Percentiles rank a stretch among this genome's conserved stretches.
phyloP scores from a whole-genome alignment of 352 stramenopile species.

The Globisporangium canariense region DNA sequence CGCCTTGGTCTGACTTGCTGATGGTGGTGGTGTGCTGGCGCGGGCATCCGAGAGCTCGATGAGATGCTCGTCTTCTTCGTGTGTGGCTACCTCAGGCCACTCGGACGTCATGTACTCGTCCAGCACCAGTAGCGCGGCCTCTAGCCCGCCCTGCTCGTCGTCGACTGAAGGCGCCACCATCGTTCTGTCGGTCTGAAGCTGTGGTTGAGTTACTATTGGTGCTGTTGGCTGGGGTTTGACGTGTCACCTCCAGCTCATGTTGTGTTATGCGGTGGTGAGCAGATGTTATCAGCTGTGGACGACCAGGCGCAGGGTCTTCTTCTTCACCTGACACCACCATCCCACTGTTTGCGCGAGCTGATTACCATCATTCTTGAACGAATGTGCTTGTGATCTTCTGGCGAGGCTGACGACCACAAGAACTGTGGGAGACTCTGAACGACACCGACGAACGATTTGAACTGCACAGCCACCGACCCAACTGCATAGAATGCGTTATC shows the following conservation, averaged over 20 bases:
- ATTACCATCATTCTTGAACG: too few species aligned
- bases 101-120: conserved; percentile 6
- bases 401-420: too few species aligned
- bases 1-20: background rate
- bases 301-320: background rate
- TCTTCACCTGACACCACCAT: background rate
- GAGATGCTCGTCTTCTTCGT: background rate
- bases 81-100: background rate
- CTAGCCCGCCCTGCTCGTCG: background rate
- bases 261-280: background rate
- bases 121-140: conserved; percentile 5
- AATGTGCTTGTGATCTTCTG: too few species aligned
- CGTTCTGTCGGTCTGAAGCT: background rate
- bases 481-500: too few species aligned
- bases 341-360: too few species aligned
- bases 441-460: too few species aligned
- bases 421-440: too few species aligned
- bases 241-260: conserved; percentile 2
- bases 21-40: background rate
- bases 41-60: background rate
- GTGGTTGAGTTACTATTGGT: background rate
- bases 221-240: background rate
- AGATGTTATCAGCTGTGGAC: background rate
- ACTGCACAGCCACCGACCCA: too few species aligned
- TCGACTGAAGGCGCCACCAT: background rate